Evolutionary conservation across 345 rosid species (phyloP).

Genomic region (Xanthoceras sorbifolium): DNA sequence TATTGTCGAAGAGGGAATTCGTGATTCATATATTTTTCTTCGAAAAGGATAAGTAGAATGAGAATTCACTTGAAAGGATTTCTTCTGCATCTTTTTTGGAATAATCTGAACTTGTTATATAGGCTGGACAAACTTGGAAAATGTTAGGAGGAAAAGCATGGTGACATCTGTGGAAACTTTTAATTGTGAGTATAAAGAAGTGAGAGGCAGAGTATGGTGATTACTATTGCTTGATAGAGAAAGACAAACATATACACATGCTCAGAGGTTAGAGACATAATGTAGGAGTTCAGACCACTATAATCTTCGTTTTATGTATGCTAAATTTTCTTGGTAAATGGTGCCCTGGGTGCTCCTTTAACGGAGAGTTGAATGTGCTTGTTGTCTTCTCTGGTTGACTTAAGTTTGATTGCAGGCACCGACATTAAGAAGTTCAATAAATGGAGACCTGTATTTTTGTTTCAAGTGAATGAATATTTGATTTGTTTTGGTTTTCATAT

Average conservation of each 20-base stretch:
- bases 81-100: background rate
- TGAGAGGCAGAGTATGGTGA: background rate
- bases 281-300: background rate
- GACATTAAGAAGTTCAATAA: background rate
- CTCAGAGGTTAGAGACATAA: background rate
- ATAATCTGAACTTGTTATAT: background rate
- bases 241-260: background rate
- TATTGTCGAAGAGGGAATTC: background rate
- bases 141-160: background rate
- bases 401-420: background rate
- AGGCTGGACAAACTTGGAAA: background rate
- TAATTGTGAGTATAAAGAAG: background rate
- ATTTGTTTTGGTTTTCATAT: background rate
- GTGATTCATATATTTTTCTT: background rate
- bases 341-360: slow-evolving; percentile 9
- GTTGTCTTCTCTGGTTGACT: background rate
- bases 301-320: background rate
- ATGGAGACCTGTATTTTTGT: background rate
- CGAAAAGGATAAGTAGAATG: background rate
- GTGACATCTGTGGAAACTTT: background rate
- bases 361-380: background rate
- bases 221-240: background rate
- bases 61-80: background rate
- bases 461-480: background rate
- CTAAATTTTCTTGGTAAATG: background rate